Percentiles rank a stretch among this genome's conserved stretches.
These are phyloP conservation scores for Neofusicoccum ribis DNA, from an alignment of 2,329 filamentous ascomycete genomes.

Conservation along the genomic window DNA sequence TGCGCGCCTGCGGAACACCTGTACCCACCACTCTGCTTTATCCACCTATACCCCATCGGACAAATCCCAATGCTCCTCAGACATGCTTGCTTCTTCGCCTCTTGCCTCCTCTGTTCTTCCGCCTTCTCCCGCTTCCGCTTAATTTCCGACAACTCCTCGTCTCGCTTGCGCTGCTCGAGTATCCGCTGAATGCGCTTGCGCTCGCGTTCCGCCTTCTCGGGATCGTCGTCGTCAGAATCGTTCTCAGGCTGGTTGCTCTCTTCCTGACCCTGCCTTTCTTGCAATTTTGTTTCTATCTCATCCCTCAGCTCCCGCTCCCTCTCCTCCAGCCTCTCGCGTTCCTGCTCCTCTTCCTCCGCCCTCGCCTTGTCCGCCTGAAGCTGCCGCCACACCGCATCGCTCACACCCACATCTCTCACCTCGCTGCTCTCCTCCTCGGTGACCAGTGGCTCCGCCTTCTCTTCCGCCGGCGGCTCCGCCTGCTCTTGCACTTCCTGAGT, in stretches of 20 bases:
- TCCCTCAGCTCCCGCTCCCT: conserved; percentile 13
- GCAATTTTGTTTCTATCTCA: background rate
- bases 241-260: background rate
- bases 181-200: conserved; percentile 26
- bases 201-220: conserved; percentile 20
- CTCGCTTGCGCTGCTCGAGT: conserved; percentile 25
- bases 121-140: conserved; percentile 41
- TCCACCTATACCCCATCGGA: conserved; percentile 60
- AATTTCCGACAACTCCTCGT: conserved; percentile 42
- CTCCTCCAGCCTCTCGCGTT: conserved; percentile 20
- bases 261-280: background rate
- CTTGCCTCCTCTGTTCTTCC: conserved; percentile 40
- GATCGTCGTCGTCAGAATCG: background rate
- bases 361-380: conserved; percentile 6
- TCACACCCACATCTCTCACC: conserved; percentile 1
- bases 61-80: conserved; percentile 59
- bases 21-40: conserved; percentile 60
- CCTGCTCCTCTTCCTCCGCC: conserved; percentile 1
- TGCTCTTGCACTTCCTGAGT: background rate
- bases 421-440: background rate
- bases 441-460: background rate
- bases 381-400: conserved; percentile 11
- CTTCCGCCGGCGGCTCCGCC: conserved; percentile 13
- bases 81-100: conserved; percentile 44
- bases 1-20: conserved; percentile 64